Evolutionary conservation across 164 flowering plant species (phyloP), one percentile per base, ranked within the genome.

Genomic region (Annona cherimola): DNA sequence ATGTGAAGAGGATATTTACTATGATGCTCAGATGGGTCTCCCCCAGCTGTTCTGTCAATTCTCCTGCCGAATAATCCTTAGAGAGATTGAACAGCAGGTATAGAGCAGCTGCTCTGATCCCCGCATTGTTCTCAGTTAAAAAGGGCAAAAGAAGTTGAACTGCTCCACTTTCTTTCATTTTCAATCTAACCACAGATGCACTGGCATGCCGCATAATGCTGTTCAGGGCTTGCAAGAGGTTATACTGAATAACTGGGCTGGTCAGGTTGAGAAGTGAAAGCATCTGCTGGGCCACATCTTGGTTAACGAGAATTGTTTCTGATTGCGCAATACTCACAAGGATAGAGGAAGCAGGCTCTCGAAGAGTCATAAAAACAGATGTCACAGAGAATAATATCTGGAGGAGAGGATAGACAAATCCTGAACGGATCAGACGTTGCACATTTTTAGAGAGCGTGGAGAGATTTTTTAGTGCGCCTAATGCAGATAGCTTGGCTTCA

Each of bases 331-430:
- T 86, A 71, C 79, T 83, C 61, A 96, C 97, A 55, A 93, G 91
- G 69, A 93, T 88, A 1, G 93, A 92, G 0, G 98, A 85, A 46
- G 94, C 97, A 45, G 98, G 98, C 75, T 93, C 98, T 8, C 94
- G 85, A 12, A 93, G 90, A 63, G 91, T 89, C 98, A 89, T 90
- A 65, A 90, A 84, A 43, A 86, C 90, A 40, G 98, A 93, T 7
- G 98, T 93, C 3, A 93, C 95, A 1, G 96, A 90, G 82, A 93
- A 93, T n/a, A 93, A 91, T 42, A 91, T 96, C 76, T 90, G 95
- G 55, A 91, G 90, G 9, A 93, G 83, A 46, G 90, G 44, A 18
- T 69, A 67, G 5, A 93, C 86, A 46, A 91, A 84, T 46, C 91
- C 93, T 7, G 93, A 80, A 39, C 73, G 67, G 69, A 85, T 73